phyloP scores from a whole-genome alignment of 768 basidiomycete species.

The Serendipita sp. region DNA sequence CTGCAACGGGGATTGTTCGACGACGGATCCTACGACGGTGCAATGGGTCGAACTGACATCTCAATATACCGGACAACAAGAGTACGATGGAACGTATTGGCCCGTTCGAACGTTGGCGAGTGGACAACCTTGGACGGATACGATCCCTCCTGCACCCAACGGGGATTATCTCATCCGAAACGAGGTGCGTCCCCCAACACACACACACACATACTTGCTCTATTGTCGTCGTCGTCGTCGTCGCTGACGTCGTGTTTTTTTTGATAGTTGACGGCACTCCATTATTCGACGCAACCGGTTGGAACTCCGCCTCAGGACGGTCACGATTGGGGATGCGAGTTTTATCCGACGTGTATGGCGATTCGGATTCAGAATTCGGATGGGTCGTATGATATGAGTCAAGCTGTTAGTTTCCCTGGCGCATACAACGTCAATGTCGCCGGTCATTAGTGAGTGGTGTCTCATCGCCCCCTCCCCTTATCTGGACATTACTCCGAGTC shows the following conservation, averaged over 20 bases:
- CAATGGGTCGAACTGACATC: not conserved
- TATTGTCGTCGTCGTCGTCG: no score
- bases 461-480: not conserved
- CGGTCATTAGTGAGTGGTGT: not conserved
- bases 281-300: not conserved
- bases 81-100: not conserved
- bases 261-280: not conserved
- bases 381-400: not conserved
- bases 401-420: not conserved
- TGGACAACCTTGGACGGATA: not conserved
- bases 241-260: not conserved
- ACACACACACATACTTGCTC: no score
- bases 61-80: not conserved
- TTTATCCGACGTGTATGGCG: not conserved
- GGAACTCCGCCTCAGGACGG: not conserved
- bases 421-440: not conserved
- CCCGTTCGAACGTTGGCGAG: not conserved
- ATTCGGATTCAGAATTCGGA: not conserved
- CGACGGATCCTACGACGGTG: not conserved
- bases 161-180: constrained; percentile 2
- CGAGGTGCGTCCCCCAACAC: not conserved
- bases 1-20: constrained; percentile 2
- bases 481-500: not conserved
- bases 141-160: not conserved
- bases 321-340: not conserved